phyloP scores from a whole-genome alignment of 2,329 filamentous ascomycete genomes.

The Ceratocystis papillata region DNA sequence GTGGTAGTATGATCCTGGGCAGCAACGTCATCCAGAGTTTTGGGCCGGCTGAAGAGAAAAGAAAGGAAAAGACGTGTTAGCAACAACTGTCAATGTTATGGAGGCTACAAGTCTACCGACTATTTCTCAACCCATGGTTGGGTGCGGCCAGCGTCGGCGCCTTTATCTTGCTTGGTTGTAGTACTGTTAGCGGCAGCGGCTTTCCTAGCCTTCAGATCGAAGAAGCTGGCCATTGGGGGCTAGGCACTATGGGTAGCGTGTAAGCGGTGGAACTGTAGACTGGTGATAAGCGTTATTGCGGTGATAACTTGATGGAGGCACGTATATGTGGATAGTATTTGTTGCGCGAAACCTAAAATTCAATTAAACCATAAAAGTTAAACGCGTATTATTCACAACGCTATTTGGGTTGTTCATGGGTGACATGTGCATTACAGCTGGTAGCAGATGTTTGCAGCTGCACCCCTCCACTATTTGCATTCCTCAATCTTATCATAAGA shows the following conservation, averaged over 20 bases:
- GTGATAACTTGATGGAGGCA: neutral
- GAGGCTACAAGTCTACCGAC: constrained; percentile 40
- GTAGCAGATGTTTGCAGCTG: neutral
- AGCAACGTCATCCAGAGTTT: constrained; percentile 85
- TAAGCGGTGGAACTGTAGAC: too few species aligned
- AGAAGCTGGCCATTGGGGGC: constrained; percentile 70
- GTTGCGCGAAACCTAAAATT: constrained; percentile 10
- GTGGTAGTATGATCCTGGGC: constrained; percentile 96
- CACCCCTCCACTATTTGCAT: neutral
- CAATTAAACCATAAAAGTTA: constrained; percentile 23
- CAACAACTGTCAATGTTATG: constrained; percentile 19
- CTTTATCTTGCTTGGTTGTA: constrained; percentile 54
- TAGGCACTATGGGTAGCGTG: neutral
- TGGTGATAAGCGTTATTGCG: neutral
- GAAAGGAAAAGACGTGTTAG: constrained; percentile 8
- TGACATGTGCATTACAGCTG: neutral
- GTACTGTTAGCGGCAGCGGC: constrained; percentile 55
- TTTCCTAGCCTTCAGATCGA: constrained; percentile 86
- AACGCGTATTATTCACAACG: neutral
- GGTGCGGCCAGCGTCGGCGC: constrained; percentile 50
- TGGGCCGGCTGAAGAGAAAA: constrained; percentile 59
- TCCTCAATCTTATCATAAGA: neutral
- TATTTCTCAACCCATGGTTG: constrained; percentile 99
- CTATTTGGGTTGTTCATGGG: too few species aligned
- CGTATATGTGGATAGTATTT: neutral